These are phyloP conservation scores for Spencermartinsiella europaea DNA, from an alignment of 805 yeast genomes.

Conservation along the genomic window DNA sequence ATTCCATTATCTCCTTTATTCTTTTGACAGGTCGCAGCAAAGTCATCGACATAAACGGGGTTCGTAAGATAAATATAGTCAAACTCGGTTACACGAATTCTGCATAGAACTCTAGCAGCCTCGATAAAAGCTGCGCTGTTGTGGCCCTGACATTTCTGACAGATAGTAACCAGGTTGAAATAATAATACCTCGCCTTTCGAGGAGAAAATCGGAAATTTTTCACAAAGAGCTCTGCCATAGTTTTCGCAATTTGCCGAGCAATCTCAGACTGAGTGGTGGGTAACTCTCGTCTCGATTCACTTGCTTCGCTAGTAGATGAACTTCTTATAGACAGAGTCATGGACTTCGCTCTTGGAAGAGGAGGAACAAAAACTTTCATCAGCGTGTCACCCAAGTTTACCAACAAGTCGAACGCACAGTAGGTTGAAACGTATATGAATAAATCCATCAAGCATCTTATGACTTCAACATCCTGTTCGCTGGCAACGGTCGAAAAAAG, in stretches of 20 bases:
- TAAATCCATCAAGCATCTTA: conserved; percentile 27
- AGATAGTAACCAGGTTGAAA: conserved; percentile 28
- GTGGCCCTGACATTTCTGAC: conserved; percentile 14
- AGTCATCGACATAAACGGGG: conserved; percentile 60
- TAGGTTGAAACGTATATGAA: conserved; percentile 24
- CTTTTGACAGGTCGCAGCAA: conserved; percentile 39
- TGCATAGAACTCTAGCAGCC: conserved; percentile 46
- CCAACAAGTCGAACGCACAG: conserved; percentile 14
- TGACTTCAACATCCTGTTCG: conserved; percentile 33
- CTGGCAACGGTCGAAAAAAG: conserved; percentile 30
- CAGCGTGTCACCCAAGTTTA: conserved; percentile 7
- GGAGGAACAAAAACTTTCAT: conserved; percentile 7
- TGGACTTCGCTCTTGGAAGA: not conserved
- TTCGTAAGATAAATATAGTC: conserved; percentile 44
- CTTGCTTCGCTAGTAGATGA: not conserved
- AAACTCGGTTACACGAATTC: conserved; percentile 48
- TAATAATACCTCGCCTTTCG: conserved; percentile 33
- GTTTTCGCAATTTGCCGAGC: conserved; percentile 22
- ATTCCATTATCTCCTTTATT: conserved; percentile 46
- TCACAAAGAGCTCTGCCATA: conserved; percentile 30
- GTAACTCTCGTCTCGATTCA: not conserved
- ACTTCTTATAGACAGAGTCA: not conserved
- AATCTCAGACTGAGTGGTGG: conserved; percentile 1
- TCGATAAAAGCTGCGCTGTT: conserved; percentile 33
- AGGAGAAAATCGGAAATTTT: conserved; percentile 36